These are phyloP conservation scores for Betula pendula DNA, from an alignment of 306 rosid genomes.

Conservation along the genomic window DNA sequence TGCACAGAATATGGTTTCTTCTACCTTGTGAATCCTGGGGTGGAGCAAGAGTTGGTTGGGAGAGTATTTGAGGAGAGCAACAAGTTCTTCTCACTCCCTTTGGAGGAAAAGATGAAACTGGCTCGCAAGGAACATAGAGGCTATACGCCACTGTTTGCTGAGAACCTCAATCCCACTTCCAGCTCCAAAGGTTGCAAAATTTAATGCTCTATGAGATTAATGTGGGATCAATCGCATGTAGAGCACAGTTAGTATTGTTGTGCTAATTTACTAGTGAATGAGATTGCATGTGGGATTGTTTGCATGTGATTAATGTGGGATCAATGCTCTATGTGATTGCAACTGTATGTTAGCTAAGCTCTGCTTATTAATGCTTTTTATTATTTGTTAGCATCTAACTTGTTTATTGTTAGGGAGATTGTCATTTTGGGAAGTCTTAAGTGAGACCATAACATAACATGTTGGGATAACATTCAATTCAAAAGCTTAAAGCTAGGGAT, in stretches of 20 bases:
- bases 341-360: background rate
- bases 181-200: slow-evolving; percentile 49
- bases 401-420: background rate
- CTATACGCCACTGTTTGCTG: slow-evolving; percentile 68
- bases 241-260: background rate
- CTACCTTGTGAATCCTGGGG: slow-evolving; percentile 79
- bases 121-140: slow-evolving; percentile 68
- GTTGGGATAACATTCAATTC: no score
- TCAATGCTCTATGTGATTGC: no score
- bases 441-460: no score
- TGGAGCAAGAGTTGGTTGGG: slow-evolving; percentile 46
- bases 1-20: slow-evolving; percentile 80
- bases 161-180: slow-evolving; percentile 54
- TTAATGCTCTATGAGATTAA: background rate
- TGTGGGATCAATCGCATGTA: background rate
- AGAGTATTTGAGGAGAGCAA: slow-evolving; percentile 50
- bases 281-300: no score
- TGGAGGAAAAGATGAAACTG: slow-evolving; percentile 52
- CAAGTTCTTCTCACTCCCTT: slow-evolving; percentile 61
- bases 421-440: no score
- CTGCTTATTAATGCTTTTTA: background rate
- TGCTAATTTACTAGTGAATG: background rate
- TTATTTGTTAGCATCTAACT: background rate
- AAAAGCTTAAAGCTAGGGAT: no score
- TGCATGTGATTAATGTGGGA: no score